Conservation (phyloP, 1,284 basidiomycete species). For the Hypsizygus ulmarius region DNA sequence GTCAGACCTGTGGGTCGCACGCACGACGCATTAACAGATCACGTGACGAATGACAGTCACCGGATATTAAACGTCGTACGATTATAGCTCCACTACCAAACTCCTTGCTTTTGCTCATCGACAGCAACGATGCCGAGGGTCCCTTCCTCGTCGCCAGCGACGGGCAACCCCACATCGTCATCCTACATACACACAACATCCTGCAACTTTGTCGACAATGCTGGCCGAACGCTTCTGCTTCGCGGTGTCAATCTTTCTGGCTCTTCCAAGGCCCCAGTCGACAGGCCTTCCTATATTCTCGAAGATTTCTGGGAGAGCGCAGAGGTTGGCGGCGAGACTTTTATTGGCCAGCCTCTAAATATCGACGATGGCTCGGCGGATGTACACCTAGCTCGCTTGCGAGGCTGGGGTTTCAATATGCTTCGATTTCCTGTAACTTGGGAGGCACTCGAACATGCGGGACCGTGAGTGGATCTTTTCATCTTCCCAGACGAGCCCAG, state of each 20-base stretch:
- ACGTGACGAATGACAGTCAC: constrained; percentile 9
- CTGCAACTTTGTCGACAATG: constrained; percentile 80
- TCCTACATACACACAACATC: constrained; percentile 68
- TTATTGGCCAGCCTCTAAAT: constrained; percentile 76
- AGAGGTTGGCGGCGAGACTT: constrained; percentile 71
- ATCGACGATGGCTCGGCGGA: constrained; percentile 85
- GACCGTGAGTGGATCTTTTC: constrained; percentile 71
- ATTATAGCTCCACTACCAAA: constrained; percentile 5
- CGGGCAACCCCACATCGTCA: constrained; percentile 51
- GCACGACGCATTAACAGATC: neutral
- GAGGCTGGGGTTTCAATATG: constrained; percentile 94
- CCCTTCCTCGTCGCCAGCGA: constrained; percentile 65
- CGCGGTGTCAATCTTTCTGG: constrained; percentile 94
- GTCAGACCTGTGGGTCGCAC: neutral
- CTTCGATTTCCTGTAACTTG: constrained; percentile 92
- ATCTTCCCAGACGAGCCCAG: neutral
- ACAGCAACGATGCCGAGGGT: constrained; percentile 57
- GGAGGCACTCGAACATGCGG: constrained; percentile 92
- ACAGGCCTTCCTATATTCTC: constrained; percentile 61
- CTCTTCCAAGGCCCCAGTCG: constrained; percentile 80
- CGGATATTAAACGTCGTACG: constrained; percentile 11
- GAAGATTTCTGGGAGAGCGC: constrained; percentile 90
- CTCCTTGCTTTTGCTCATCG: constrained; percentile 7
- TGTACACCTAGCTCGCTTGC: constrained; percentile 82
- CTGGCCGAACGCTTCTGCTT: constrained; percentile 81